A percentile compares a stretch with the other conserved stretches of the same genome.
These are phyloP conservation scores for Chlorella variabilis DNA, from an alignment of 163 green algal genomes.

Conservation along the genomic window DNA sequence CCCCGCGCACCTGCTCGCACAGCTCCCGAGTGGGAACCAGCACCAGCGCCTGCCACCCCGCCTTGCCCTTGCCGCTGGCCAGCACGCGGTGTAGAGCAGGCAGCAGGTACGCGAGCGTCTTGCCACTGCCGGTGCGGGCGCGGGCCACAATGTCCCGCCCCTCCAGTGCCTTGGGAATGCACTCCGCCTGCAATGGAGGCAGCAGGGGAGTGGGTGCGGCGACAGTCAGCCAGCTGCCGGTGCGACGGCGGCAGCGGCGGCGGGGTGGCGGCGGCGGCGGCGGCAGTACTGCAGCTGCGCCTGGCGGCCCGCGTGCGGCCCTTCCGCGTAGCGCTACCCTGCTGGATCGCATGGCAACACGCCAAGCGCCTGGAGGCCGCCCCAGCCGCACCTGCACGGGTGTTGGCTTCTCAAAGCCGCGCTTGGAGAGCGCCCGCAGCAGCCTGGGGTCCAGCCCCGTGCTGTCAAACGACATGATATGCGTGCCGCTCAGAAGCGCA, in stretches of 20 bases:
- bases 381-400: constrained; percentile 71
- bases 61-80: constrained; percentile 24
- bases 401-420: constrained; percentile 76
- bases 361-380: neutral
- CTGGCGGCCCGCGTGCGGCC: neutral
- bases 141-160: constrained; percentile 91
- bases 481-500: neutral
- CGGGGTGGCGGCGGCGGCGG: neutral
- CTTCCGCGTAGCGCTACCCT: no score
- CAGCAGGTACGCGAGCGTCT: constrained; percentile 96
- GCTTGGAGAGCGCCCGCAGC: constrained; percentile 80
- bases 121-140: constrained; percentile 93
- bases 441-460: constrained; percentile 90
- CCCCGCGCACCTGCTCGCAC: constrained; percentile 83
- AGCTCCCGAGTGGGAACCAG: constrained; percentile 96
- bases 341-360: neutral
- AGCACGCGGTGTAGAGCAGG: constrained; percentile 87
- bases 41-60: constrained; percentile 84
- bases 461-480: constrained; percentile 60
- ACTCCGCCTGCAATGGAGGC: constrained; percentile 41
- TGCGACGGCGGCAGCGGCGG: neutral
- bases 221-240: neutral
- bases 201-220: neutral
- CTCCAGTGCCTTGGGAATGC: constrained; percentile 82
- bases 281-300: neutral